These are phyloP conservation scores for Pleurozium schreberi DNA, from an alignment of 225 moss, liverwort and hornwort genomes.

Conservation along the genomic window DNA sequence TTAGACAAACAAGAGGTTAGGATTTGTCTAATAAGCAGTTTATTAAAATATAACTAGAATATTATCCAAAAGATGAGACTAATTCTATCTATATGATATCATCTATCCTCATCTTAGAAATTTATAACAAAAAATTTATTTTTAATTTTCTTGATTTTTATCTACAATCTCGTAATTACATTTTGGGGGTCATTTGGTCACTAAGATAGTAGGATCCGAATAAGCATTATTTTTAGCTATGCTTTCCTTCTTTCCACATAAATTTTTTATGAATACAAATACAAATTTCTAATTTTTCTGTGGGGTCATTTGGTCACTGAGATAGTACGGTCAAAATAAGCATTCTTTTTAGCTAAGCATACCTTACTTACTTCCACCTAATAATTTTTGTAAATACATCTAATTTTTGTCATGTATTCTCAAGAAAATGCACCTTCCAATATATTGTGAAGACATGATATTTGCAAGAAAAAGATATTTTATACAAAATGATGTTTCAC, in stretches of 20 bases:
- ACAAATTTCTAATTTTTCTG: no score
- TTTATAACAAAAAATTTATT: no score
- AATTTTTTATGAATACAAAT: no score
- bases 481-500: neutral
- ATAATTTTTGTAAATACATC: neutral
- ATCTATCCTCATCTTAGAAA: no score
- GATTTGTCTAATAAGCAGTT: neutral
- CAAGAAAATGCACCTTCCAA: neutral
- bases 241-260: no score
- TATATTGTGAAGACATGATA: no score
- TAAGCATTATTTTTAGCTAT: no score
- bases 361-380: neutral
- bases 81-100: neutral
- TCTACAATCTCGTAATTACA: no score
- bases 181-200: no score
- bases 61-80: rapidly evolving
- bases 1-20: rapidly evolving
- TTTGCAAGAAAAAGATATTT: rapidly evolving
- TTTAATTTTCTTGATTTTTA: no score
- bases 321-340: neutral
- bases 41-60: neutral
- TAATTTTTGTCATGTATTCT: neutral
- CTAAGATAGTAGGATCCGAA: no score
- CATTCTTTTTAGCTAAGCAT: rapidly evolving
- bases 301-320: rapidly evolving